Base-by-base conservation (phyloP, 2,329 filamentous ascomycete species). In the Alternaria longipes region DNA sequence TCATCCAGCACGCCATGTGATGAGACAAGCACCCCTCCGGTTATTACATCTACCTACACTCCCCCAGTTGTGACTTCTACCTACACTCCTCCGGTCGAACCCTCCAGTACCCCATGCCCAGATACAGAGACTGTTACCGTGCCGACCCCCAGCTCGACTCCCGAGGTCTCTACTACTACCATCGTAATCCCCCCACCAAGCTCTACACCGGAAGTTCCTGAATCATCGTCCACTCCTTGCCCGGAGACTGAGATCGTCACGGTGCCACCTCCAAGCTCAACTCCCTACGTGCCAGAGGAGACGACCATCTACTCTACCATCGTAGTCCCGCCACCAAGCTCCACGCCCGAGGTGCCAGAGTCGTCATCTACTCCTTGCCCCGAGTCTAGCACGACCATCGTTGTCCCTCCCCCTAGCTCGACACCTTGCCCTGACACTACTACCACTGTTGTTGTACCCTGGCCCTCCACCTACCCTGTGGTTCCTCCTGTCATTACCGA, bases 71-170 rank as follows among this genome's bases (percentile, higher is more conserved):
- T 34, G 9, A 46, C 54, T 18, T 41, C 45, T 8, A 30, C 22
- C 42, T 36, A 34, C 18, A 18, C 44, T 38, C n/a, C 24, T 14
- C 34, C 53, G 12, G 45, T 47, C 18, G 26, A 22, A 8, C 40
- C 24, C 24, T 40, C 34, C 18, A 59, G 44, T 45, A 52, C 58
- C 41, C 53, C 58, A n/a, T 60, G 52, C 42, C 51, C 51, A 8
- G 44, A 44, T 28, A 45, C 49, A 20, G 32, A 50, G 20, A 47
- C 53, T 14, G 34, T 34, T 22, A 38, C 28, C 9, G 53, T 55
- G n/a, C 42, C 53, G 8, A 11, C n/a, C 9, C 28, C 55, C 4
- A 34, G 36, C 49, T 49, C 56, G 11, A 26, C 47, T 22, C 24
- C 56, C 20, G 1, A 57, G 28, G 22, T 40, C 34, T 53, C 26